These are phyloP conservation scores for Fusarium chaquense DNA, from an alignment of 2,329 filamentous ascomycete species.

Conservation along the genomic window DNA sequence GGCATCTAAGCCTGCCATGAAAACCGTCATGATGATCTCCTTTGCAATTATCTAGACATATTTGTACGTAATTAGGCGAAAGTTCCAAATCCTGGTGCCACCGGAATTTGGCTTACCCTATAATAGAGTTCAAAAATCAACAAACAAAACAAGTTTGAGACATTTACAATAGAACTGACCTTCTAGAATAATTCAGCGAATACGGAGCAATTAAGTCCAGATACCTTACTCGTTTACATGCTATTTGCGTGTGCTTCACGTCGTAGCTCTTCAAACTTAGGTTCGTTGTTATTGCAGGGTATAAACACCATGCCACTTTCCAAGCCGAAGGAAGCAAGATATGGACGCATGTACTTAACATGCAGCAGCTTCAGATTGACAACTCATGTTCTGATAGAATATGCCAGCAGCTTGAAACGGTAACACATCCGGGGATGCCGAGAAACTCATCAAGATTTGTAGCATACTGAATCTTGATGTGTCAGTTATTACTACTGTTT, in stretches of 20 bases:
- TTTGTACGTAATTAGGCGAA: background rate
- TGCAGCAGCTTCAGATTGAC: constrained; percentile 4
- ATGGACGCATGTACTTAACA: background rate
- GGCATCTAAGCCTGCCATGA: background rate
- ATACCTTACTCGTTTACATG: background rate
- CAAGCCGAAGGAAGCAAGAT: constrained; percentile 1
- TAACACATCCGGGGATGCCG: constrained; percentile 13
- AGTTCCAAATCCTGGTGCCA: background rate
- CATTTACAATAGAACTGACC: background rate
- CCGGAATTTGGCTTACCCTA: background rate
- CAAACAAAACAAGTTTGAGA: background rate
- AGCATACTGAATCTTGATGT: constrained; percentile 15
- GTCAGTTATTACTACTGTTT: background rate
- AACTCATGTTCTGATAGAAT: constrained; percentile 5
- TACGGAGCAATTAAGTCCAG: background rate
- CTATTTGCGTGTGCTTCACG: background rate
- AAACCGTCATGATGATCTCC: too few relatives aligned
- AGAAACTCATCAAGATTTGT: constrained; percentile 1
- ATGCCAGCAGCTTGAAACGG: constrained; percentile 11
- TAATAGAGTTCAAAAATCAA: background rate
- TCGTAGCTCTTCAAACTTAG: background rate
- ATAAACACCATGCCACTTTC: constrained; percentile 4
- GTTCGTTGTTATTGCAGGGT: background rate
- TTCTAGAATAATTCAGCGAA: constrained; percentile 10
- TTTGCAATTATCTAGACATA: background rate